A percentile compares a stretch with the other conserved stretches of the same genome.
phyloP scores from a whole-genome alignment of 2,329 filamentous ascomycete species.

The Alternaria dauci region DNA sequence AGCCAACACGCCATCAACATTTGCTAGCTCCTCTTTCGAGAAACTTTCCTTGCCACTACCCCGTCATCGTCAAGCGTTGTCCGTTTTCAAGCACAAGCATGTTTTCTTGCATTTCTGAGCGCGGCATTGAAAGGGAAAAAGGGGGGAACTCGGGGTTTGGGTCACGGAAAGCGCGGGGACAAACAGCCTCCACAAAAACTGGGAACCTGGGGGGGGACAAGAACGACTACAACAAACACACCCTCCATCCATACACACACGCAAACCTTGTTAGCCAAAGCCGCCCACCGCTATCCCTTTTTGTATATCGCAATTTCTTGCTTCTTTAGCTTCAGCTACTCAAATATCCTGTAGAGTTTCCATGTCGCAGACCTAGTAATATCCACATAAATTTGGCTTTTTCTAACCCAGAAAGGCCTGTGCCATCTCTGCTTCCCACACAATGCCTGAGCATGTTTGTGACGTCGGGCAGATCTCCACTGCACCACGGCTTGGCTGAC shows the following conservation, averaged over 20 bases:
- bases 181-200: not conserved
- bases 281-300: not conserved
- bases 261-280: not conserved
- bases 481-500: too few relatives aligned
- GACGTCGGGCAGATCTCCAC: too few relatives aligned
- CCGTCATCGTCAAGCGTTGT: conserved; percentile 3
- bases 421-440: not conserved
- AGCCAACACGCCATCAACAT: not conserved
- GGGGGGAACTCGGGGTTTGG: conserved; percentile 1
- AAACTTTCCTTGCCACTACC: conserved; percentile 10
- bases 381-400: not conserved
- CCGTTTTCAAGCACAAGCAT: conserved; percentile 4
- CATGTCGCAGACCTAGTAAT: not conserved
- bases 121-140: not conserved
- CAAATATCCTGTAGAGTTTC: not conserved
- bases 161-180: not conserved
- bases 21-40: not conserved
- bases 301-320: conserved; percentile 1
- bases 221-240: not conserved
- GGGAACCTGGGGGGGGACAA: not conserved
- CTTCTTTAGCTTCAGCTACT: not conserved
- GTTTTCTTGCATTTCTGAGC: conserved; percentile 3
- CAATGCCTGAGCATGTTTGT: not conserved
- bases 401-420: not conserved
- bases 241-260: not conserved